Base-by-base conservation (phyloP, 768 basidiomycete species). In the Fistulinella prunicolor region DNA sequence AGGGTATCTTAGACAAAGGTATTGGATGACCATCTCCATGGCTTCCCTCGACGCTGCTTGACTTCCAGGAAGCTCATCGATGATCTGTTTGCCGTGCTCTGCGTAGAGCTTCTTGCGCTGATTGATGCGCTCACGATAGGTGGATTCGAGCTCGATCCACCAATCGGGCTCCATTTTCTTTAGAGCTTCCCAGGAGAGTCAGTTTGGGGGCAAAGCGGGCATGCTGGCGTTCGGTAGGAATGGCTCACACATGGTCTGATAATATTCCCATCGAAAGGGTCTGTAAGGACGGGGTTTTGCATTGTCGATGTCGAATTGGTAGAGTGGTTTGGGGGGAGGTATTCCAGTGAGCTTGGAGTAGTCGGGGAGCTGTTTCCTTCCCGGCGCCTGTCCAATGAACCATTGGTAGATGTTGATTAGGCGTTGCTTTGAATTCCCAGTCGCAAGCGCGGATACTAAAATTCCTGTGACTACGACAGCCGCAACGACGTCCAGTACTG, bases 141-240 rank as follows among this genome's bases (percentile, higher is more conserved):
- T 76, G 6, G 74, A 76, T 51, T 80, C 78, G 14, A 81, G 68
- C 47, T 81, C 79, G n/a, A 81, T 61, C 77, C 77, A 80, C 62
- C 72, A 79, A 51, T 80, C 76, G 4, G 75, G 73, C 41, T 80
- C 78, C 53, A 80, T 65, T 37, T 63, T 69, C 61, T 70, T 71
- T 21, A 80, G 54, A 24, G 77, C 79, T 68, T 41, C 38, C 30
- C 41, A 12, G 19, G 36, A 20, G 9, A 3, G 2, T 55, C 24
- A 47, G 44, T 29, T 10, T 44, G n/a, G 17, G 16, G n/a, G n/a
- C n/a, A n/a, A n/a, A n/a, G n/a, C 4, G 12, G 9, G 14, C 13
- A 35, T 28, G 28, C 6, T 12, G 0, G 21, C 12, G 9, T 32
- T n/a, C n/a, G n/a, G n/a, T n/a, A n/a, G n/a, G 26, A 28, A 35